Base-by-base conservation (phyloP, 2,329 filamentous ascomycete genomes). In the Ascochyta lentis region DNA sequence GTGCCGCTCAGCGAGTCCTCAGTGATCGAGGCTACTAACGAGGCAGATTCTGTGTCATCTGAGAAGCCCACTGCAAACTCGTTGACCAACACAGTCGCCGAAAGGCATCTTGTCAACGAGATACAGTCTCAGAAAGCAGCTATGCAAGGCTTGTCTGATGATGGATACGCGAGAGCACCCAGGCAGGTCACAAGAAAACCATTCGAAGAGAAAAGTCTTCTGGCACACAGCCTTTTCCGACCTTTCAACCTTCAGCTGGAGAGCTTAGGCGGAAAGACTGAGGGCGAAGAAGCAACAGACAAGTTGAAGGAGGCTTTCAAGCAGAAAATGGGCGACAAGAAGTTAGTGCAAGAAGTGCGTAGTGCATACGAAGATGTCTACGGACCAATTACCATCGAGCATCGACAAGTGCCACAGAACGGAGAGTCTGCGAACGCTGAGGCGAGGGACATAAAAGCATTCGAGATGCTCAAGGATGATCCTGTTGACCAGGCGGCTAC, bases 141-240 rank as follows among this genome's bases (percentile, higher is more conserved):
- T 16, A 71, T 71, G 66, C 58, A 59, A 34, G 70, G 66, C 10
- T 57, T 71, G 12, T 68, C 70, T 15, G 69, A 74, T 38, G 69
- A 72, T 38, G 68, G 68, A 4, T 68, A 69, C 37, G 51, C 62
- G 6, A 49, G 52, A 33, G 38, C 50, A 7, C 61, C 61, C 4
- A 70, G 66, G 48, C 40, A 54, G 15, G 24, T 47, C 1, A 22
- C 29, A 7, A 64, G 34, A 7, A 62, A 48, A n/a, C 19, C 54
- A 0, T 62, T 69, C 12, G 65, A 70, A 33, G 62, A 63, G 34
- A 63, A 54, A 12, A 65, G 45, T 31, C 67, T 69, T 13, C 59
- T 75, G 22, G 60, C 63, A 4, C 59, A 73, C 35, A 74, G 71
- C 43, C 56, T 70, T 10, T 73, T 72, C 49, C 60, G 71, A 40